Conservation (phyloP, 1,284 basidiomycete genomes). For the Peniophora sp. region DNA sequence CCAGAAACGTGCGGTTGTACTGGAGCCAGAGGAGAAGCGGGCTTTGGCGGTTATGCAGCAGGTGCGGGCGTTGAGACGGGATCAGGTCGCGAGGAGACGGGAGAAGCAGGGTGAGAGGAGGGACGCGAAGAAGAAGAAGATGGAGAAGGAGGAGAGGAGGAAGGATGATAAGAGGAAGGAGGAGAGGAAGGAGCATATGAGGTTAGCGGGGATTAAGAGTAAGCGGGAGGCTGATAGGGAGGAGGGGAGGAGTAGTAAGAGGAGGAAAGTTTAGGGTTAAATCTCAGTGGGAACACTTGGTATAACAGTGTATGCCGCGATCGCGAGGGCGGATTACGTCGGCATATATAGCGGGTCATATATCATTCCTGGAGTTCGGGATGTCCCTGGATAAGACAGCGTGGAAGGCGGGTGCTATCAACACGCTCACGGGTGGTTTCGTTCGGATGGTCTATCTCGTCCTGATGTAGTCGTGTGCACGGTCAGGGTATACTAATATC, state of each 20-base stretch:
- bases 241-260: conserved; percentile 48
- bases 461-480: too few species aligned
- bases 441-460: too few species aligned
- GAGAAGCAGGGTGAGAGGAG: conserved; percentile 80
- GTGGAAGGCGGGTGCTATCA: too few species aligned
- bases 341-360: too few species aligned
- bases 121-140: conserved; percentile 56
- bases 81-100: conserved; percentile 69
- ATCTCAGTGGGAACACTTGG: too few species aligned
- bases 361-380: too few species aligned
- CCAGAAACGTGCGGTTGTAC: conserved; percentile 88
- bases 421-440: too few species aligned
- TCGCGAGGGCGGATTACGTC: too few species aligned
- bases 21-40: conserved; percentile 92
- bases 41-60: conserved; percentile 93
- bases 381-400: too few species aligned
- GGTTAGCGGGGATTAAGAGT: conserved; percentile 63
- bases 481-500: too few species aligned
- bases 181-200: conserved; percentile 75
- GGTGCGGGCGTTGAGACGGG: conserved; percentile 87
- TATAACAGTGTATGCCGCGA: too few species aligned
- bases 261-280: conserved; percentile 27
- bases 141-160: conserved; percentile 60
- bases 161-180: conserved; percentile 72
- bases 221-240: conserved; percentile 56